These are phyloP conservation scores for Melampsora americana DNA, from an alignment of 1,284 basidiomycete genomes.

Conservation along the genomic window DNA sequence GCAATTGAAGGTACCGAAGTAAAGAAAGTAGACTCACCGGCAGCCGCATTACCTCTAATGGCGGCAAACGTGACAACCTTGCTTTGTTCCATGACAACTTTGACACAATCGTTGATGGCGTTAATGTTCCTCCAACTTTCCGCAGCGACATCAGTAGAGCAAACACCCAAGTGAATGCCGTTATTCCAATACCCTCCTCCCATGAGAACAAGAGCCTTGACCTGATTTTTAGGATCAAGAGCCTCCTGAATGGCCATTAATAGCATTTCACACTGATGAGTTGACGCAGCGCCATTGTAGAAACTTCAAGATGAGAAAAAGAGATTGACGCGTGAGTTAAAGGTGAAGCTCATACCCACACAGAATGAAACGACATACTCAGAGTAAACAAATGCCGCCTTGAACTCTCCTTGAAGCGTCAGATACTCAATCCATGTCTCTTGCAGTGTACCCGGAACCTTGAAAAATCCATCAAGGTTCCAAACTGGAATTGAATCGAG, in stretches of 20 bases:
- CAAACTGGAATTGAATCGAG: conserved; percentile 55
- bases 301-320: conserved; percentile 4
- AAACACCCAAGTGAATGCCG: conserved; percentile 55
- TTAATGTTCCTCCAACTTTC: conserved; percentile 59
- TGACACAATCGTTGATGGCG: conserved; percentile 56
- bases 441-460: conserved; percentile 55
- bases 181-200: conserved; percentile 56
- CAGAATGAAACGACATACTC: conserved; percentile 48
- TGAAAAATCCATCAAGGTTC: conserved; percentile 47
- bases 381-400: conserved; percentile 56
- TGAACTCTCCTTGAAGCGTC: conserved; percentile 48
- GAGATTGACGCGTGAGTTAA: background rate
- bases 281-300: conserved; percentile 57
- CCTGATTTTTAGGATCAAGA: conserved; percentile 49
- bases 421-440: conserved; percentile 56
- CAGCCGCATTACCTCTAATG: conserved; percentile 57
- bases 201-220: conserved; percentile 29
- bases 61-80: conserved; percentile 57
- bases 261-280: conserved; percentile 55
- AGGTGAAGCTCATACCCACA: too few relatives aligned
- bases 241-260: conserved; percentile 55
- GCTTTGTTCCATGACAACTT: conserved; percentile 54
- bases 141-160: conserved; percentile 53
- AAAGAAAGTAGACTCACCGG: conserved; percentile 47
- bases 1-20: background rate